These are phyloP conservation scores for Pelargonium citronellum DNA, from an alignment of 441 rosid species.

Conservation along the genomic window DNA sequence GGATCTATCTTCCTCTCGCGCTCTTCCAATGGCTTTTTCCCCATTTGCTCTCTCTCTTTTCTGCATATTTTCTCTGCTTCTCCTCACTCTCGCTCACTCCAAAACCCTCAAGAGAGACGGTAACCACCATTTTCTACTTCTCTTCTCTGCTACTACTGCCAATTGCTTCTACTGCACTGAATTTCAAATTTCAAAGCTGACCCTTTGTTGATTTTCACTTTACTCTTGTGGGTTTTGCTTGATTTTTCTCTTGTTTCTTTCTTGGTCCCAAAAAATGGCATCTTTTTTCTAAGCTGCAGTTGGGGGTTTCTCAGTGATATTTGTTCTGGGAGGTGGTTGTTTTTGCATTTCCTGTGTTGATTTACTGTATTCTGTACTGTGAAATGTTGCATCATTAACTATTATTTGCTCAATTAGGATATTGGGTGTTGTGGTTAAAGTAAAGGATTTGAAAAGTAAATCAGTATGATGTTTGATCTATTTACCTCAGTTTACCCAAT, in stretches of 20 bases:
- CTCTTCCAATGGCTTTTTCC: not conserved
- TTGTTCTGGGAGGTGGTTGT: too few species aligned
- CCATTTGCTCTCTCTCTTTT: not conserved
- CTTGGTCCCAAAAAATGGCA: not conserved
- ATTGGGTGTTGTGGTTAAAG: not conserved
- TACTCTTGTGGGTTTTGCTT: not conserved
- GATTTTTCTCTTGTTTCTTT: not conserved
- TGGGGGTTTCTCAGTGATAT: too few species aligned
- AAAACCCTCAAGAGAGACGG: conserved; percentile 82
- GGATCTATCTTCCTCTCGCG: not conserved
- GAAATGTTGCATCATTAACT: too few species aligned
- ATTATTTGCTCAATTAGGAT: too few species aligned
- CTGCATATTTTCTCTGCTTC: conserved; percentile 20
- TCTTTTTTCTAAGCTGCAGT: not conserved
- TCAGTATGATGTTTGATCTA: not conserved
- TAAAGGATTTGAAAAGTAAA: not conserved
- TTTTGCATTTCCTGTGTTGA: too few species aligned
- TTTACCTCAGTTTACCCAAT: not conserved
- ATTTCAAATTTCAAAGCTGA: not conserved
- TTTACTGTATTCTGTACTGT: too few species aligned
- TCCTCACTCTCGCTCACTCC: conserved; percentile 33
- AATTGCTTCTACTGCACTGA: not conserved
- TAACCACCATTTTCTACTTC: conserved; percentile 18
- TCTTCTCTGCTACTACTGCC: not conserved
- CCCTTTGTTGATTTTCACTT: not conserved